Percentiles rank a stretch among this genome's conserved stretches.
phyloP scores from a whole-genome alignment of 1,139 yeast genomes.

The Saccharomyces hybrid region DNA sequence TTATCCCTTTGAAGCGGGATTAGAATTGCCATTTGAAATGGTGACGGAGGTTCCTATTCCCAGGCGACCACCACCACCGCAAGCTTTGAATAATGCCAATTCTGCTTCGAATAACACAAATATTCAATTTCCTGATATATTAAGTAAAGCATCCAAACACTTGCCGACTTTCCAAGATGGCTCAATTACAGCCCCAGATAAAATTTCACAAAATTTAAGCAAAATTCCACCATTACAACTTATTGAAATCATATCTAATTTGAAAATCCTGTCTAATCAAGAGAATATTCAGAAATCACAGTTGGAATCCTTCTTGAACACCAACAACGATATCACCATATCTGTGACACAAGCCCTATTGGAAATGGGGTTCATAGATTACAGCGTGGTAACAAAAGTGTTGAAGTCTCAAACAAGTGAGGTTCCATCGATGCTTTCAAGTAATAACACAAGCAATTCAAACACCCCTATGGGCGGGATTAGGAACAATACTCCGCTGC shows the following conservation, averaged over 20 bases:
- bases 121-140: constrained; percentile 37
- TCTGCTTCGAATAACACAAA: constrained; percentile 3
- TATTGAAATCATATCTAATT: constrained; percentile 56
- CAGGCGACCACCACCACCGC: constrained; percentile 17
- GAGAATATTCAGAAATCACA: constrained; percentile 45
- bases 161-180: constrained; percentile 40
- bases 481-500: constrained; percentile 4
- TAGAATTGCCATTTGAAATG: constrained; percentile 32
- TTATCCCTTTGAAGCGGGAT: constrained; percentile 27
- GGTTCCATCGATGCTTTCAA: neutral
- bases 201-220: constrained; percentile 39
- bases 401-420: constrained; percentile 16
- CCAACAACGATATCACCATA: constrained; percentile 53
- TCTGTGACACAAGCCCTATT: constrained; percentile 65
- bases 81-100: constrained; percentile 6
- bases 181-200: constrained; percentile 31
- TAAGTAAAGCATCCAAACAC: constrained; percentile 44
- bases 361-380: constrained; percentile 69
- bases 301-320: constrained; percentile 38
- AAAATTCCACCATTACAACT: constrained; percentile 62
- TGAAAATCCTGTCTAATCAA: constrained; percentile 48
- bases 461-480: constrained; percentile 8
- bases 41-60: constrained; percentile 31
- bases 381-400: constrained; percentile 49
- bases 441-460: neutral